phyloP scores from a whole-genome alignment of 2,329 filamentous ascomycete species.

The Penicillium sp. region DNA sequence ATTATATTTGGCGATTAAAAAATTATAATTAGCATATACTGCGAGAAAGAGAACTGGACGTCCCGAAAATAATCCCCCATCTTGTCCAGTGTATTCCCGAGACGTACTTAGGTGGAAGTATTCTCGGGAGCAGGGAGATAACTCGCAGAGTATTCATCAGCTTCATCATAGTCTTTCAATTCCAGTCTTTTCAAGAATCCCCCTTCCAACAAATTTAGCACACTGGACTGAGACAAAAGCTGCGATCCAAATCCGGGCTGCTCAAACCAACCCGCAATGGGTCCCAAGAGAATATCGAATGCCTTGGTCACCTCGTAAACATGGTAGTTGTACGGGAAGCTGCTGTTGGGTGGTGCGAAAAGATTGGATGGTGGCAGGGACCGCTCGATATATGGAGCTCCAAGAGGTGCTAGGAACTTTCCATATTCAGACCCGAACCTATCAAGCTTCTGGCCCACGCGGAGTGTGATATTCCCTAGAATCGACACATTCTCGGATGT shows the following conservation, averaged over 20 bases:
- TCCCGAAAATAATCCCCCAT: not conserved
- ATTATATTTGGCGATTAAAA: not conserved
- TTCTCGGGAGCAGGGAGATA: constrained; percentile 21
- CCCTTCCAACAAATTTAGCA: constrained; percentile 34
- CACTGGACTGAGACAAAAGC: constrained; percentile 29
- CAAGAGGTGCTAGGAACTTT: constrained; percentile 45
- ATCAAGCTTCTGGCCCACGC: constrained; percentile 47
- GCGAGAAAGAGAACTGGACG: not conserved
- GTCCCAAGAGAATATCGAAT: constrained; percentile 46
- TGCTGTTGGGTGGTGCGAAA: constrained; percentile 34
- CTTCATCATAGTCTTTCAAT: constrained; percentile 25
- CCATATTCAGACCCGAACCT: constrained; percentile 52
- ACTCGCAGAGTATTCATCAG: constrained; percentile 20
- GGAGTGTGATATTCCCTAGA: constrained; percentile 44
- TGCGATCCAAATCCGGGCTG: constrained; percentile 52
- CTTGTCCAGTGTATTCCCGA: not conserved
- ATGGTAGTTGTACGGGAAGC: constrained; percentile 52
- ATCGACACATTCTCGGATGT: constrained; percentile 40
- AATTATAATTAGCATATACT: not conserved
- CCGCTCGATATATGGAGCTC: constrained; percentile 50
- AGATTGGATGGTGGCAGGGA: constrained; percentile 51
- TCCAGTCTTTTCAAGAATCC: constrained; percentile 34
- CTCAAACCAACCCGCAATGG: constrained; percentile 53
- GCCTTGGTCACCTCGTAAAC: constrained; percentile 48
- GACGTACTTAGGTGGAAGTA: not conserved